Conservation (phyloP, 345 rosid genomes). For the Ceriops zippeliana region DNA sequence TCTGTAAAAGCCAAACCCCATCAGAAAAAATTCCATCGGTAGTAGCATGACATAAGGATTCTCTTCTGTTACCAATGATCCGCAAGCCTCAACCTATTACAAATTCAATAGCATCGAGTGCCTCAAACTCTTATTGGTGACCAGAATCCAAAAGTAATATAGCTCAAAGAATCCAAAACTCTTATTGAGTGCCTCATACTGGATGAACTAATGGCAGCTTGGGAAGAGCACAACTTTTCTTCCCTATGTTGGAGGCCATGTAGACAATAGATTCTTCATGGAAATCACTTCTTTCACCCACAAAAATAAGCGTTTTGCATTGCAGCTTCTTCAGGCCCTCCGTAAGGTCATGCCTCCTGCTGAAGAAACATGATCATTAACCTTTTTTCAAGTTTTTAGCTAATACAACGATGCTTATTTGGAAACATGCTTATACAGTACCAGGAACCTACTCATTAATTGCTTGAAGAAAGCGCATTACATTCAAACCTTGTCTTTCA, state of each 20-base stretch:
- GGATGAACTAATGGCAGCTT: too few species aligned
- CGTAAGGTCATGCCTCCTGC: slow-evolving; percentile 60
- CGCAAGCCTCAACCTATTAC: slow-evolving; percentile 56
- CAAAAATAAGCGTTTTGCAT: slow-evolving; percentile 54
- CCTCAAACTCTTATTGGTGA: too few species aligned
- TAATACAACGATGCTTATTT: neutral
- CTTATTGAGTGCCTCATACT: too few species aligned
- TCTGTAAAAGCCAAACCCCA: slow-evolving; percentile 47
- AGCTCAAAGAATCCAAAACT: too few species aligned
- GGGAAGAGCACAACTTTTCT: slow-evolving; percentile 28
- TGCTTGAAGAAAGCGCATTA: slow-evolving; percentile 62
- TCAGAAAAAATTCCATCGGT: slow-evolving; percentile 54
- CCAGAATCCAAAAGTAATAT: too few species aligned
- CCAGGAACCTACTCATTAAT: slow-evolving; percentile 40
- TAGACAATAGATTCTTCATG: slow-evolving; percentile 43
- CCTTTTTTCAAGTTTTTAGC: neutral
- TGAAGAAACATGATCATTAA: slow-evolving; percentile 12
- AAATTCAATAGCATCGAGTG: neutral
- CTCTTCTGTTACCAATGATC: slow-evolving; percentile 66
- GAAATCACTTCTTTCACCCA: slow-evolving; percentile 57
- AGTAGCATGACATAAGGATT: slow-evolving; percentile 62
- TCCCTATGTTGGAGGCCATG: slow-evolving; percentile 49
- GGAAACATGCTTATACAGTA: neutral
- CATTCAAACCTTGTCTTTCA: slow-evolving; percentile 60
- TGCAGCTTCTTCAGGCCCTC: slow-evolving; percentile 43